Percentiles rank a stretch among this genome's conserved stretches.
Conservation (phyloP, 2,329 filamentous ascomycete species). For the Chrysosporium keratinophilum region DNA sequence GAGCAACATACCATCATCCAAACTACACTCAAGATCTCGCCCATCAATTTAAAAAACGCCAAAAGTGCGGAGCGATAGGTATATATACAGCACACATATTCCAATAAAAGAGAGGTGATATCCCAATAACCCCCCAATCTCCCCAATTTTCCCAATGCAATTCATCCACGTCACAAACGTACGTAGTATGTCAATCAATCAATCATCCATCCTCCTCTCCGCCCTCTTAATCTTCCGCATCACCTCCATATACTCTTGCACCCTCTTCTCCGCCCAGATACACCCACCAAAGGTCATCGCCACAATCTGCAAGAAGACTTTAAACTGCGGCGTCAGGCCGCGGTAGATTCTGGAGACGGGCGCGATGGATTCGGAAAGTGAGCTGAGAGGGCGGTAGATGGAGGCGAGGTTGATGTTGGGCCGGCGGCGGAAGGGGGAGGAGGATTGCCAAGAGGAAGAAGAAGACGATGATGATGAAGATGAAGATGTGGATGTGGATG, state of each 20-base stretch:
- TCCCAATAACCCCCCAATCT: no score
- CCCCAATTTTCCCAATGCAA: no score
- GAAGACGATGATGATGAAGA: slow-evolving; percentile 24
- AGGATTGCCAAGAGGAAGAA: slow-evolving; percentile 15
- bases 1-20: no score
- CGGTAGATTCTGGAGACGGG: slow-evolving; percentile 37
- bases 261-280: slow-evolving; percentile 40
- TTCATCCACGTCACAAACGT: not conserved
- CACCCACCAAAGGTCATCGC: slow-evolving; percentile 41
- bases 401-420: slow-evolving; percentile 25
- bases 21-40: no score
- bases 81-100: no score
- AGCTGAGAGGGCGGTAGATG: slow-evolving; percentile 36
- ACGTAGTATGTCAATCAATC: not conserved
- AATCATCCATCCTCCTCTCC: slow-evolving; percentile 23
- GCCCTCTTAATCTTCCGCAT: slow-evolving; percentile 34
- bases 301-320: slow-evolving; percentile 40
- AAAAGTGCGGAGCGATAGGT: no score
- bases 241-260: slow-evolving; percentile 38
- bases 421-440: slow-evolving; percentile 23
- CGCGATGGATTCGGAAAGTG: slow-evolving; percentile 41
- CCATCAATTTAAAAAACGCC: no score
- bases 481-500: slow-evolving; percentile 15
- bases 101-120: no score
- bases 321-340: slow-evolving; percentile 41